These are phyloP conservation scores for Termitomyces sp. DNA, from an alignment of 768 basidiomycete species.

Conservation along the genomic window DNA sequence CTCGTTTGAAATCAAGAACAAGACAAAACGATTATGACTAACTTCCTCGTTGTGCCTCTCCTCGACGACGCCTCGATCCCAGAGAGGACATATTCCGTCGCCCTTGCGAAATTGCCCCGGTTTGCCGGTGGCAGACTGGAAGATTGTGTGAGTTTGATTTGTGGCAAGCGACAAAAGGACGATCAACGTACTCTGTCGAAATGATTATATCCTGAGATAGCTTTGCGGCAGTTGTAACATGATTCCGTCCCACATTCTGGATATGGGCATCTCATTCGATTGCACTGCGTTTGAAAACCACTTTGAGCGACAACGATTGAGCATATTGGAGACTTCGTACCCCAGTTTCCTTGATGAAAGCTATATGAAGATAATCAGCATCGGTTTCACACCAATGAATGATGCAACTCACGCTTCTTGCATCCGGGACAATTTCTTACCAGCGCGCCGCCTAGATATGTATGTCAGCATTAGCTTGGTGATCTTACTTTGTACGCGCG, in stretches of 20 bases:
- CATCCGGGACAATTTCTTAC: conserved; percentile 90
- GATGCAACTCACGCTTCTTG: conserved; percentile 52
- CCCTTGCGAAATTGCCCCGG: not conserved
- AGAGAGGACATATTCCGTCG: conserved; percentile 52
- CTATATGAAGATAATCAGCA: conserved; percentile 27
- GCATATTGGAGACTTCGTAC: conserved; percentile 37
- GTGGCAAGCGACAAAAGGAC: conserved; percentile 4
- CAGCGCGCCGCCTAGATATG: conserved; percentile 59
- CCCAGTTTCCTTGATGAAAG: conserved; percentile 77
- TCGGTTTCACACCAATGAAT: not conserved
- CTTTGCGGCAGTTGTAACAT: conserved; percentile 79
- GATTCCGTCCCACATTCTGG: conserved; percentile 62
- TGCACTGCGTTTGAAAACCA: conserved; percentile 52
- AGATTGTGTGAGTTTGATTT: conserved; percentile 16
- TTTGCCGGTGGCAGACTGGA: not conserved
- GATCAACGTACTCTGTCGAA: conserved; percentile 51
- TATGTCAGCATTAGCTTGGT: conserved; percentile 1
- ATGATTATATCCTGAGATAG: conserved; percentile 75
- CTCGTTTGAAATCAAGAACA: not conserved
- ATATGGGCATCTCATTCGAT: conserved; percentile 82
- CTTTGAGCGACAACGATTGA: not conserved
- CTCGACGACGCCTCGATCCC: conserved; percentile 53
- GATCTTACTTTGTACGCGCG: conserved; percentile 15
- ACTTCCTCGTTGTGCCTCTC: conserved; percentile 67
- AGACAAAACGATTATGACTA: too few species aligned